These are phyloP conservation scores for Tylopilus subfusipes DNA, from an alignment of 768 basidiomycete genomes.

Conservation along the genomic window DNA sequence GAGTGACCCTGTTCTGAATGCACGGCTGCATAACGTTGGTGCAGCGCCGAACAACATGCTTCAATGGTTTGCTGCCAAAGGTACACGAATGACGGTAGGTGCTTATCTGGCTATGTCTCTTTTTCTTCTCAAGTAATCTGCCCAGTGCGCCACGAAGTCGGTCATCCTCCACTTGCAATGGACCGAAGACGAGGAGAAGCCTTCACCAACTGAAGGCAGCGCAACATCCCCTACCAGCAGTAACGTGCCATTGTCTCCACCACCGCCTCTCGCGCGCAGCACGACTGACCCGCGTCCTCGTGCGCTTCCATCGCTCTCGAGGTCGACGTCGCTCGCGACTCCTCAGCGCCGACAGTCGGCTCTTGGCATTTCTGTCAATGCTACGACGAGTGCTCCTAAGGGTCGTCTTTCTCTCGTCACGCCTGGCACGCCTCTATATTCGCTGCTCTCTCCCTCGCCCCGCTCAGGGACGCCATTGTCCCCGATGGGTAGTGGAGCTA, in stretches of 20 bases:
- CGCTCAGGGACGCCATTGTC: conserved; percentile 35
- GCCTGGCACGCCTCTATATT: conserved; percentile 39
- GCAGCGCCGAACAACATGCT: conserved; percentile 83
- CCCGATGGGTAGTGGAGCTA: conserved; percentile 20
- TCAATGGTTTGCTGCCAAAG: conserved; percentile 93
- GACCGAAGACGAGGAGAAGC: conserved; percentile 58
- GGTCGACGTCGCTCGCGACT: conserved; percentile 45
- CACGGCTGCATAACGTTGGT: conserved; percentile 75
- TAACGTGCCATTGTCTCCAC: conserved; percentile 25
- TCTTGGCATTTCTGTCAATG: conserved; percentile 34
- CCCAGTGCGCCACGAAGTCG: conserved; percentile 83
- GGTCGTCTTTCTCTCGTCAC: conserved; percentile 44
- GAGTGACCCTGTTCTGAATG: conserved; percentile 59
- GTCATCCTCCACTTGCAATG: conserved; percentile 83
- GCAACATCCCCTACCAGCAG: conserved; percentile 26
- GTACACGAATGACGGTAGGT: conserved; percentile 83
- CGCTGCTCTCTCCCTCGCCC: conserved; percentile 27
- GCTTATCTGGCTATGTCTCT: not conserved
- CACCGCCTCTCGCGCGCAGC: conserved; percentile 24
- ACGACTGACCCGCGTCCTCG: conserved; percentile 37
- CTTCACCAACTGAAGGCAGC: conserved; percentile 12
- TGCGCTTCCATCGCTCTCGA: conserved; percentile 48
- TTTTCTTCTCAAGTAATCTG: not conserved
- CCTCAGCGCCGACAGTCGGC: conserved; percentile 38
- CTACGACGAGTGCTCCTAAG: conserved; percentile 35